Evolutionary conservation across 2,329 filamentous ascomycete genomes (phyloP), one percentile per base, ranked within the genome.

Genomic region (Achaetomium macrosporum): DNA sequence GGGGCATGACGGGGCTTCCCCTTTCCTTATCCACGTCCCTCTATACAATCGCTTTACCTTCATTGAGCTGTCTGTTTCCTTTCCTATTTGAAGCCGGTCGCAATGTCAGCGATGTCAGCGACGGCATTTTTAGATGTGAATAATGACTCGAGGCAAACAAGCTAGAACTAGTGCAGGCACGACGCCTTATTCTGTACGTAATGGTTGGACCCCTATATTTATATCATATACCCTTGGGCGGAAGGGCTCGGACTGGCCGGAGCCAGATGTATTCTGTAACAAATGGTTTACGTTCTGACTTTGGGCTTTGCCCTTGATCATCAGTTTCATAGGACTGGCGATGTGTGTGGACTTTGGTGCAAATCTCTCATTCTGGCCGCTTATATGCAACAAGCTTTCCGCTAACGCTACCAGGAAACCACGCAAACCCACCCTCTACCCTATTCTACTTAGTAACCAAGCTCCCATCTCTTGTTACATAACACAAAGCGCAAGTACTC

Each of bases 91-190:
- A 11, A 15, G 33, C 33, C 33, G 4, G 33, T 35, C 33, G 33
- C 4, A 15, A 9, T 15, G 33, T n/a, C n/a, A n/a, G 25, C 36
- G n/a, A 12, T 39, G 20, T 50, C 42, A 37, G 47, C 50, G 33
- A 31, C 36, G 54, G 54, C 54, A 50, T 53, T 56, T 42, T 31
- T 29, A 54, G 51, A 50, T 30, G 46, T 43, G 47, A 19, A 35
- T 50, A 29, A 45, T 47, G 43, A 45, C 40, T 49, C 29, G 37
- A 36, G 17, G 35, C 44, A 46, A 48, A 35, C 13, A 30, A 45
- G n/a, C 33, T 55, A 49, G 49, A 55, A 45, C 40, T 49, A 41
- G 40, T 47, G 42, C 40, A 42, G 50, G 53, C 50, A 46, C 46
- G n/a, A 46, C 30, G 41, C 45, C 46, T 43, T 40, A 29, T 42